phyloP scores from a whole-genome alignment of 2,329 filamentous ascomycete species.

The Blastomyces parvus region DNA sequence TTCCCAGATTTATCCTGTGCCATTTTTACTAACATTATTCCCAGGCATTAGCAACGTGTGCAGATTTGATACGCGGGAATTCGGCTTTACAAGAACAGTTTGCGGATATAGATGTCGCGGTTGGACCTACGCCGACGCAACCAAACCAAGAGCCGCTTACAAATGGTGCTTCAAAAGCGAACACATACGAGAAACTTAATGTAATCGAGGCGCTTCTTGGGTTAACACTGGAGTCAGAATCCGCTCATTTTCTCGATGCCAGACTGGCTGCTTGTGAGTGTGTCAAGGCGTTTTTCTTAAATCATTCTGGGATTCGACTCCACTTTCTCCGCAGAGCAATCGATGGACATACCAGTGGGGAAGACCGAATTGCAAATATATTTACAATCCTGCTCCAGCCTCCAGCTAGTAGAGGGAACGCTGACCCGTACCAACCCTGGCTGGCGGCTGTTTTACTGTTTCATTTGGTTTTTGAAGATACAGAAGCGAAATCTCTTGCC shows the following conservation, averaged over 20 bases:
- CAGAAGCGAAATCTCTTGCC: conserved; percentile 66
- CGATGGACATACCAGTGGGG: conserved; percentile 67
- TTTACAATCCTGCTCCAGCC: conserved; percentile 70
- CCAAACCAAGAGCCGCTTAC: conserved; percentile 22
- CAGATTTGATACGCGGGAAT: conserved; percentile 80
- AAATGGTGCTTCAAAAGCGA: conserved; percentile 32
- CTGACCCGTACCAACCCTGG: conserved; percentile 81
- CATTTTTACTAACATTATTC: conserved; percentile 9
- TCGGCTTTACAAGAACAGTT: conserved; percentile 74
- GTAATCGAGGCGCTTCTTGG: conserved; percentile 91
- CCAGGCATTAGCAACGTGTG: conserved; percentile 71
- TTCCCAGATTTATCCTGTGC: conserved; percentile 1
- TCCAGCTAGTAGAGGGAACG: conserved; percentile 49
- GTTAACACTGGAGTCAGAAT: conserved; percentile 60
- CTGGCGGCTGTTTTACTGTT: conserved; percentile 81
- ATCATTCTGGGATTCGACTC: conserved; percentile 67
- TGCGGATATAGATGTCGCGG: conserved; percentile 67
- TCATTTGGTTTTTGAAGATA: conserved; percentile 72
- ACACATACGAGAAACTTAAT: conserved; percentile 58
- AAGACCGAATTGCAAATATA: conserved; percentile 79
- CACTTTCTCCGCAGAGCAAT: conserved; percentile 87
- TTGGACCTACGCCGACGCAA: conserved; percentile 16
- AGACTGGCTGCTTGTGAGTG: conserved; percentile 80
- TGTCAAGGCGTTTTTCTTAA: conserved; percentile 82
- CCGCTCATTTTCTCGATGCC: conserved; percentile 62